Conservation (phyloP, 441 rosid species). For the Pelargonium australe region DNA sequence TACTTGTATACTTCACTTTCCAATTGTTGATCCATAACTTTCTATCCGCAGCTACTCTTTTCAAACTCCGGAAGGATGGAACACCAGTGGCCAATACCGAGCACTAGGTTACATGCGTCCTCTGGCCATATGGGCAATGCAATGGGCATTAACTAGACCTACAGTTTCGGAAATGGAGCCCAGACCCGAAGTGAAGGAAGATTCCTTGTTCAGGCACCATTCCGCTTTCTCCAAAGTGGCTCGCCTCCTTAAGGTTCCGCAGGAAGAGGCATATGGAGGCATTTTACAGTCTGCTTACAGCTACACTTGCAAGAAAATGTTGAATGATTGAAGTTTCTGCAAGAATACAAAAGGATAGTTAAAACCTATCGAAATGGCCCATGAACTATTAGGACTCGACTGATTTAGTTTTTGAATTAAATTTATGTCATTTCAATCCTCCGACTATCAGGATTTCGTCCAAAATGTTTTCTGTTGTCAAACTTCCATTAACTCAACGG, state of each 20-base stretch:
- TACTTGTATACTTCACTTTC: too few relatives aligned
- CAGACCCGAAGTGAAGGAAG: slow-evolving; percentile 26
- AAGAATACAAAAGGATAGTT: too few relatives aligned
- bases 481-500: too few relatives aligned
- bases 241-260: slow-evolving; percentile 50
- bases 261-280: slow-evolving; percentile 23
- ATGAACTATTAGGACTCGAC: too few relatives aligned
- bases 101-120: slow-evolving; percentile 81
- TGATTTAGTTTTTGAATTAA: too few relatives aligned
- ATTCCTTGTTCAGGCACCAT: slow-evolving; percentile 31
- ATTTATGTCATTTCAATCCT: too few relatives aligned
- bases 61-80: slow-evolving; percentile 91
- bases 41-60: slow-evolving; percentile 50
- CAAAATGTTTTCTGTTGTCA: too few relatives aligned
- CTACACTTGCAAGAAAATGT: slow-evolving; percentile 6
- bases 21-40: too few relatives aligned
- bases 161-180: slow-evolving; percentile 23
- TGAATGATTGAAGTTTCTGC: background rate
- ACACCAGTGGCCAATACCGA: slow-evolving; percentile 48
- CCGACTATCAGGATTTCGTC: too few relatives aligned
- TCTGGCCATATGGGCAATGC: slow-evolving; percentile 90
- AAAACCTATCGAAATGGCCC: too few relatives aligned
- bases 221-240: slow-evolving; percentile 58
- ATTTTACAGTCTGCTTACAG: background rate
- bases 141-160: slow-evolving; percentile 63